phyloP scores from a whole-genome alignment of 208 protist species.

The Crithidia fasciculata region DNA sequence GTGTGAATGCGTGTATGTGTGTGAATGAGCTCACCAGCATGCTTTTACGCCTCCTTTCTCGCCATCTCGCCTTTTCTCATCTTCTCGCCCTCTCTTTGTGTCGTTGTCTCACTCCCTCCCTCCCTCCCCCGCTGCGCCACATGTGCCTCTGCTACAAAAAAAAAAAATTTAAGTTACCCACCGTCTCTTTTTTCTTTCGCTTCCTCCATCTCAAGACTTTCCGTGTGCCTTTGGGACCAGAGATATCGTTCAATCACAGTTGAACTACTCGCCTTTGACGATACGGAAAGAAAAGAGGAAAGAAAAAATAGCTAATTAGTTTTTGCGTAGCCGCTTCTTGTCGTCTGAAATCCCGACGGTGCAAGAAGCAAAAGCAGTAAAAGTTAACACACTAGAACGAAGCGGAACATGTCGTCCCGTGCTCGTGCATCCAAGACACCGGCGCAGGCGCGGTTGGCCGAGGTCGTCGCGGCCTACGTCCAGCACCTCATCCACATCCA shows the following conservation, averaged over 20 bases:
- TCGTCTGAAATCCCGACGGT: too few species aligned
- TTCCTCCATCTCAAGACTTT: neutral
- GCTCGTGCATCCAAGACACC: conserved; percentile 29
- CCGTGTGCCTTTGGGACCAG: neutral
- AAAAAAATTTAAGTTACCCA: neutral
- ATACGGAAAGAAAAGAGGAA: neutral
- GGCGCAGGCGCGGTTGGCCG: conserved; percentile 42
- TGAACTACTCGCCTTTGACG: neutral
- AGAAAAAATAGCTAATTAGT: too few species aligned
- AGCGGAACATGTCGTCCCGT: conserved; percentile 16
- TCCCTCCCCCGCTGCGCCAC: neutral
- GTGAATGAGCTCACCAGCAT: too few species aligned
- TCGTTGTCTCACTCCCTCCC: neutral
- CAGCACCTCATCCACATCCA: conserved; percentile 46
- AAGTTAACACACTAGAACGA: neutral
- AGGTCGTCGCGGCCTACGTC: conserved; percentile 42
- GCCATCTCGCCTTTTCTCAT: neutral
- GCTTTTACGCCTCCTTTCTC: neutral
- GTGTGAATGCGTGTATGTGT: too few species aligned
- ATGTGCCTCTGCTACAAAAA: neutral
- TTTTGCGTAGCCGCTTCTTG: too few species aligned
- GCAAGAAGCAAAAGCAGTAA: neutral
- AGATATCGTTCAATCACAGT: neutral
- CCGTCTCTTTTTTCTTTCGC: neutral
- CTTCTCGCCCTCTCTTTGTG: neutral